A percentile compares a stretch with the other conserved stretches of the same genome.
These are phyloP conservation scores for Fraxinus angustifolia DNA, from an alignment of 305 asterid genomes.

Conservation along the genomic window DNA sequence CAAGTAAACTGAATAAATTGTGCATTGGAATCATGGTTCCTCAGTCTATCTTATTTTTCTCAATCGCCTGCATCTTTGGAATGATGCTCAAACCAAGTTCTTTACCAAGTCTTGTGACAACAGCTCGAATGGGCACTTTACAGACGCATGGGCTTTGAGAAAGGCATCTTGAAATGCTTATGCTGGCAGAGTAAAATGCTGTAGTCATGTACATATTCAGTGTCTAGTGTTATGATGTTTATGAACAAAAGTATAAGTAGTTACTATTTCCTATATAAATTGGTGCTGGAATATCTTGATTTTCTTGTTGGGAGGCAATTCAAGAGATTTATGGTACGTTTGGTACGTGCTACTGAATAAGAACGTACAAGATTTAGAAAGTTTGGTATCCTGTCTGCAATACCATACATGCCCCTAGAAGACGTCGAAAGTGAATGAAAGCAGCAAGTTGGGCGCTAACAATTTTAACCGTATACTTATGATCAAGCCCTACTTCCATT, in stretches of 20 bases:
- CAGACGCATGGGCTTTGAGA: not conserved
- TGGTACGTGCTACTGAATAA: not conserved
- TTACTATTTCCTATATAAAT: not conserved
- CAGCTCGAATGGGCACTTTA: not conserved
- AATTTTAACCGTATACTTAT: not conserved
- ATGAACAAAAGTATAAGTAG: not conserved
- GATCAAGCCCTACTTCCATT: not conserved
- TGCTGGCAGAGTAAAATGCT: not conserved
- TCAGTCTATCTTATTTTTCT: not conserved
- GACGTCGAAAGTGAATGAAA: not conserved
- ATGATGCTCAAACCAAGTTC: not conserved
- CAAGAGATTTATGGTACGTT: not conserved
- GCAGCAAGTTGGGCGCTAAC: not conserved
- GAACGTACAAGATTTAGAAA: not conserved
- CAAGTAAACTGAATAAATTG: constrained; percentile 32
- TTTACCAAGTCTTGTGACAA: not conserved
- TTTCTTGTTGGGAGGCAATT: not conserved
- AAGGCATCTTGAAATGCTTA: not conserved
- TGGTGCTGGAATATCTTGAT: not conserved
- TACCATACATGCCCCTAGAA: not conserved
- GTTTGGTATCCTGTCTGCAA: not conserved
- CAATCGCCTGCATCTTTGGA: not conserved
- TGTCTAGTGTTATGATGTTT: not conserved
- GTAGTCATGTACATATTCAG: not conserved
- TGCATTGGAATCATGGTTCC: not conserved